Conservation (phyloP, 768 basidiomycete species). For the Auricularia sp. region DNA sequence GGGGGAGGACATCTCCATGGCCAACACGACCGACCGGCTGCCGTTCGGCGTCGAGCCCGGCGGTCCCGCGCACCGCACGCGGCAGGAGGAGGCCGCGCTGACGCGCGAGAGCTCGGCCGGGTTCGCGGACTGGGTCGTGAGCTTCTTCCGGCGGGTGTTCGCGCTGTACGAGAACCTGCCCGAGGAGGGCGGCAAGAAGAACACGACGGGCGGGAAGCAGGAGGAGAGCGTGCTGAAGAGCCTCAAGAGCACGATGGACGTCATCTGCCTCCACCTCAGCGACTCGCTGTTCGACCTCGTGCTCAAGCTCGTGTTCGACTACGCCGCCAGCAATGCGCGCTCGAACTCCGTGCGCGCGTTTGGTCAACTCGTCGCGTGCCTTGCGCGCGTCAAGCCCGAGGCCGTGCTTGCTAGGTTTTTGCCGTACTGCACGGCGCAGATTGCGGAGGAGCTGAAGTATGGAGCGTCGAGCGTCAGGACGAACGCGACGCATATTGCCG, state of each 20-base stretch:
- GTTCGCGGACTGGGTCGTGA: slow-evolving; percentile 81
- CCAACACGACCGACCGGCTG: slow-evolving; percentile 31
- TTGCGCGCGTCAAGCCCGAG: slow-evolving; percentile 68
- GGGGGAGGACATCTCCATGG: slow-evolving; percentile 31
- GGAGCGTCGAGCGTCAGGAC: slow-evolving; percentile 83
- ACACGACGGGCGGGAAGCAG: slow-evolving; percentile 76
- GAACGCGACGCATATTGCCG: slow-evolving; percentile 60
- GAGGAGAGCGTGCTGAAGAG: slow-evolving; percentile 71
- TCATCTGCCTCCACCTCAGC: slow-evolving; percentile 72
- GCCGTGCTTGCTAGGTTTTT: slow-evolving; percentile 74
- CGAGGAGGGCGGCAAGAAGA: slow-evolving; percentile 85
- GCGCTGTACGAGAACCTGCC: slow-evolving; percentile 87
- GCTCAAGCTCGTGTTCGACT: slow-evolving; percentile 74
- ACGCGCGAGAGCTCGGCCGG: slow-evolving; percentile 68
- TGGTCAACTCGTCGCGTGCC: slow-evolving; percentile 75
- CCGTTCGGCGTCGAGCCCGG: slow-evolving; percentile 40
- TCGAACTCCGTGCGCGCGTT: slow-evolving; percentile 88
- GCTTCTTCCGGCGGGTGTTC: slow-evolving; percentile 67
- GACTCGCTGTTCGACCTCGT: slow-evolving; percentile 74
- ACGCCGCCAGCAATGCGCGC: slow-evolving; percentile 81
- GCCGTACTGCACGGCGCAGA: slow-evolving; percentile 63
- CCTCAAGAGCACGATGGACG: slow-evolving; percentile 70
- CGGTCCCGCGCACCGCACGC: slow-evolving; percentile 36
- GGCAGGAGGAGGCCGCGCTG: slow-evolving; percentile 60
- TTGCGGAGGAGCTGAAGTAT: slow-evolving; percentile 76